These are phyloP conservation scores for Canavalia ensiformis DNA, from an alignment of 306 rosid genomes.

Conservation along the genomic window DNA sequence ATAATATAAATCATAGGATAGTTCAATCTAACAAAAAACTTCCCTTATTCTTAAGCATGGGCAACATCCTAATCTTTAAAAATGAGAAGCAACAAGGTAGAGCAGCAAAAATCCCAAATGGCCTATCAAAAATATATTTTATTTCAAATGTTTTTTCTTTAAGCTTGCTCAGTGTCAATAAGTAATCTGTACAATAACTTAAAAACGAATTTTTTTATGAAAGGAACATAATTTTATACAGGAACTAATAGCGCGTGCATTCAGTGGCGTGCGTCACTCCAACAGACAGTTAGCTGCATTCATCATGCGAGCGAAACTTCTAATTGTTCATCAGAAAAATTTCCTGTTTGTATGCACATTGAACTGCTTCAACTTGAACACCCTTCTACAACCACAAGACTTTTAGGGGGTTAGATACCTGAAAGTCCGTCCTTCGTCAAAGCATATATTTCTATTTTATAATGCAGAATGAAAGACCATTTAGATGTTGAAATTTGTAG, in stretches of 20 bases:
- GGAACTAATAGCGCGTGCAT: slow-evolving; percentile 42
- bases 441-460: slow-evolving; percentile 35
- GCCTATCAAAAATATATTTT: slow-evolving; percentile 24
- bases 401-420: slow-evolving; percentile 23
- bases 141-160: slow-evolving; percentile 44
- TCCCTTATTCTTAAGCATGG: too few species aligned
- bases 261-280: slow-evolving; percentile 49
- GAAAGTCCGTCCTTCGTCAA: slow-evolving; percentile 40
- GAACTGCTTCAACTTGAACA: slow-evolving; percentile 12
- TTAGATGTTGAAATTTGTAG: slow-evolving; percentile 19
- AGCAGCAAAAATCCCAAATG: slow-evolving; percentile 15
- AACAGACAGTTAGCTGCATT: slow-evolving; percentile 4
- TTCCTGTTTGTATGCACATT: slow-evolving; percentile 12
- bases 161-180: slow-evolving; percentile 41
- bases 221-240: slow-evolving; percentile 47
- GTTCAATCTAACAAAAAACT: too few species aligned
- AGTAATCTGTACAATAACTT: slow-evolving; percentile 55
- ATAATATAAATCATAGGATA: too few species aligned
- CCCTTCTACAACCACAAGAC: slow-evolving; percentile 16
- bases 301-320: slow-evolving; percentile 35
- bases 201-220: slow-evolving; percentile 36
- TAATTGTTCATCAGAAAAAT: background rate
- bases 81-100: too few species aligned
- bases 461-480: slow-evolving; percentile 6
- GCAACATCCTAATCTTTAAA: too few species aligned